phyloP scores from a whole-genome alignment of 441 rosid species.

The Theobroma grandiflorum region DNA sequence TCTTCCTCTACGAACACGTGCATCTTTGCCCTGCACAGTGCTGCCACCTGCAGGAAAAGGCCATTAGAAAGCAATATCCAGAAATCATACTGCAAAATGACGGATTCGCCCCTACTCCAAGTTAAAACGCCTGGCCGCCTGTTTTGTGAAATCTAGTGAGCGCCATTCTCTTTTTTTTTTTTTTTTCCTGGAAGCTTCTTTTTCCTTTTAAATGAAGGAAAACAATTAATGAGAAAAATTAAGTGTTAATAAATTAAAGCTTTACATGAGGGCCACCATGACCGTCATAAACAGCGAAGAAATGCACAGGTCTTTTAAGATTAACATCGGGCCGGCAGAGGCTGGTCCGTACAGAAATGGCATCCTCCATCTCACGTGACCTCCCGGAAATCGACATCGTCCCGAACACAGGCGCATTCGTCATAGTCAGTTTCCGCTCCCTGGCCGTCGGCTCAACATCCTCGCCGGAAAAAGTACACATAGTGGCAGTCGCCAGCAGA shows the following conservation, averaged over 20 bases:
- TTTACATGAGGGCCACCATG: constrained; percentile 63
- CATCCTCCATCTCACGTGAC: constrained; percentile 82
- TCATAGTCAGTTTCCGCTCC: not conserved
- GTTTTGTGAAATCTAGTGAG: not conserved
- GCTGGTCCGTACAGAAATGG: constrained; percentile 48
- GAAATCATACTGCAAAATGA: constrained; percentile 24
- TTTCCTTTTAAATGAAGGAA: not conserved
- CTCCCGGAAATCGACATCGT: constrained; percentile 69
- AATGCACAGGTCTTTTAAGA: constrained; percentile 53
- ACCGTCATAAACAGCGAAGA: constrained; percentile 70
- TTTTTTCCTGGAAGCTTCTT: not conserved
- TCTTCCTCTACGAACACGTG: constrained; percentile 70
- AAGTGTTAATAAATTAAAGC: not conserved
- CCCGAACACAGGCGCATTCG: constrained; percentile 56
- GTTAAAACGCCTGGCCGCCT: not conserved
- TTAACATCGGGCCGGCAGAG: constrained; percentile 62
- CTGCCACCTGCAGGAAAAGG: constrained; percentile 65
- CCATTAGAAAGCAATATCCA: not conserved
- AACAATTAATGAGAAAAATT: not conserved
- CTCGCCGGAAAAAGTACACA: constrained; percentile 24
- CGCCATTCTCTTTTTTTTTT: not conserved
- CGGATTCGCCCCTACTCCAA: constrained; percentile 22
- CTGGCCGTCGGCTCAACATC: constrained; percentile 19
- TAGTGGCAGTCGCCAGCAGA: constrained; percentile 24
- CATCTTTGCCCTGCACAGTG: constrained; percentile 67